Evolutionary conservation across 1,139 yeast genomes (phyloP), one percentile per base, ranked within the genome.

Genomic region (Neolecta irregularis): DNA sequence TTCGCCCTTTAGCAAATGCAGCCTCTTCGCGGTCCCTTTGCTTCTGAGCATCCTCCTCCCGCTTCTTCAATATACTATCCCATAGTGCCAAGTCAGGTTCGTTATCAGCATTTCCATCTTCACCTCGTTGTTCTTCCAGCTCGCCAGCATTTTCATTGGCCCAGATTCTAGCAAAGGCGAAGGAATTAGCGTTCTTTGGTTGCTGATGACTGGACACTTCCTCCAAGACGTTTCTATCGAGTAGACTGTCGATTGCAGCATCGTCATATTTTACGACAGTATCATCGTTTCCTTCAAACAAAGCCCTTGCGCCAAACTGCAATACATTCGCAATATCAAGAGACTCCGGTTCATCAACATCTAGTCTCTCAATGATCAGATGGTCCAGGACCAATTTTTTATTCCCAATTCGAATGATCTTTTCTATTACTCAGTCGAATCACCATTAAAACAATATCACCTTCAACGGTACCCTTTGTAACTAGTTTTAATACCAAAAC

Each of bases 361-460:
- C 41, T 44, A 45, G 37, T 16, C 41, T 39, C 26, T 43, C 45
- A 52, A 79, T 79, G 44, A 79, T 91, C 51, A 79, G 76, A 39
- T 92, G 92, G 54, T 79, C 93, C 46, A 79, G 77, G 49, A 78
- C 88, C 49, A 78, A 62, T 53, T 79, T 79, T 38, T 75, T 77
- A 48, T 75, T 81, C 1, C 92, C 92, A 53, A 81, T 67, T 48
- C 77, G 91, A 42, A 78, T 60, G 47, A 79, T 77, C 51, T 74
- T 74, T 53, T 79, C 48, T 38, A 19, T 18, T 6, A 11, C n/a
- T n/a, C 11, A 7, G 12, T 28, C 22, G 22, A 28, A 20, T 12
- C 13, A 28, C 20, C 20, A 5, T 24, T 11, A 13, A 12, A 5
- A 15, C 18, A 16, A 5, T 13, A 25, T 5, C 23, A 30, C 38